phyloP scores from a whole-genome alignment of 306 rosid genomes.

The Fragaria nilgerrensis region DNA sequence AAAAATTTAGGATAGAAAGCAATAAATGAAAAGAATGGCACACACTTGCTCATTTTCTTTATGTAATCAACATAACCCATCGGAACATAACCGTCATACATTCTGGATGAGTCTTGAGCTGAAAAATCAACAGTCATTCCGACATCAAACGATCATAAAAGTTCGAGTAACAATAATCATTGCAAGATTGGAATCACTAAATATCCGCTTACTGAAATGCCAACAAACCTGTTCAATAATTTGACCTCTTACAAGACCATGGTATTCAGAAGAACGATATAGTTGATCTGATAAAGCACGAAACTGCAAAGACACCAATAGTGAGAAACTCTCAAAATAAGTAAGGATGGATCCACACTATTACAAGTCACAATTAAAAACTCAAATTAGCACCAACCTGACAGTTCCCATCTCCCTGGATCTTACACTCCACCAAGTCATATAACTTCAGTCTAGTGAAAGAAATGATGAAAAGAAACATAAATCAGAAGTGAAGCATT shows the following conservation, averaged over 20 bases:
- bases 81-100: conserved; percentile 79
- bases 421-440: conserved; percentile 78
- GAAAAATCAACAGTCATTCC: conserved; percentile 23
- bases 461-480: conserved; percentile 11
- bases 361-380: not conserved
- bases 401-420: conserved; percentile 95
- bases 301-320: conserved; percentile 55
- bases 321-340: conserved; percentile 24
- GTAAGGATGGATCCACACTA: not conserved
- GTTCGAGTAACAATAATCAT: too few species aligned
- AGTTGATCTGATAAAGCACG: conserved; percentile 96
- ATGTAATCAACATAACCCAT: conserved; percentile 77
- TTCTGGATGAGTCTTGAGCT: conserved; percentile 63
- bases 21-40: conserved; percentile 18
- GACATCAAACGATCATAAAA: not conserved
- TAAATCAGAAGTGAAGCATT: not conserved
- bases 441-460: conserved; percentile 72
- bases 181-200: conserved; percentile 14
- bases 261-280: conserved; percentile 79
- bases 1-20: conserved; percentile 7
- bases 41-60: conserved; percentile 84
- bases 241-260: conserved; percentile 79
- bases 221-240: conserved; percentile 69
- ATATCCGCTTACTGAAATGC: conserved; percentile 10
- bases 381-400: conserved; percentile 57